A percentile compares a stretch with the other conserved stretches of the same genome.
Evolutionary conservation across 345 rosid species (phyloP).

Genomic region (Lagerstroemia speciosa): DNA sequence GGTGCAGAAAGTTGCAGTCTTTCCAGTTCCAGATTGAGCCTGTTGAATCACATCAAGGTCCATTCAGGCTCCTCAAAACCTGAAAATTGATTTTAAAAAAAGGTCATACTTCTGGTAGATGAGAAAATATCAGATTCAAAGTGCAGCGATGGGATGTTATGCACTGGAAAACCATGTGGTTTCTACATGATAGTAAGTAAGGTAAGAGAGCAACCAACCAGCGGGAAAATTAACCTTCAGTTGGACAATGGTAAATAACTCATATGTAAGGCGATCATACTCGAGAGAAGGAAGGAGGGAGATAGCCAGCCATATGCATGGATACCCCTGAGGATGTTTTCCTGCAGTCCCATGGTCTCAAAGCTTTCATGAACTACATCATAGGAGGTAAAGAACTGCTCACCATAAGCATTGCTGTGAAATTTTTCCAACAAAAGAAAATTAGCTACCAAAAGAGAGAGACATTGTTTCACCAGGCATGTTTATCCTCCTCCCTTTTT

Average conservation of each 20-base stretch:
- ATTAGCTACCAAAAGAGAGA: neutral
- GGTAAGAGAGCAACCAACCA: neutral
- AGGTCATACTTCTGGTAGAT: neutral
- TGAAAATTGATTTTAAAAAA: neutral
- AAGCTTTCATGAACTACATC: conserved; percentile 80
- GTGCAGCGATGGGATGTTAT: too few relatives aligned
- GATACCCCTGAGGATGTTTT: conserved; percentile 80
- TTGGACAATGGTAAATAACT: too few relatives aligned
- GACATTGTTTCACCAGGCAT: neutral
- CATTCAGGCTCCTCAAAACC: conserved; percentile 93
- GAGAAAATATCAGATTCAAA: neutral
- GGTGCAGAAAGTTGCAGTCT: conserved; percentile 91
- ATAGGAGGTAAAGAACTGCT: conserved; percentile 65
- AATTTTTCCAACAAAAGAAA: neutral
- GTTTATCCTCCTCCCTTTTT: neutral
- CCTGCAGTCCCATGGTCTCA: conserved; percentile 75
- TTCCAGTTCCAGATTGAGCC: conserved; percentile 94
- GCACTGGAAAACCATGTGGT: neutral
- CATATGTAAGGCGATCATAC: neutral
- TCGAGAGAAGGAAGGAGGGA: neutral
- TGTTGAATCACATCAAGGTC: conserved; percentile 95
- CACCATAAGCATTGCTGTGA: conserved; percentile 44
- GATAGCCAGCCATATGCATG: conserved; percentile 57
- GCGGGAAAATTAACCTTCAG: too few relatives aligned
- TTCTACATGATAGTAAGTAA: neutral